Evolutionary conservation across 768 basidiomycete genomes (phyloP), one percentile per base, ranked within the genome.

Genomic region (Coprinopsis sp.): DNA sequence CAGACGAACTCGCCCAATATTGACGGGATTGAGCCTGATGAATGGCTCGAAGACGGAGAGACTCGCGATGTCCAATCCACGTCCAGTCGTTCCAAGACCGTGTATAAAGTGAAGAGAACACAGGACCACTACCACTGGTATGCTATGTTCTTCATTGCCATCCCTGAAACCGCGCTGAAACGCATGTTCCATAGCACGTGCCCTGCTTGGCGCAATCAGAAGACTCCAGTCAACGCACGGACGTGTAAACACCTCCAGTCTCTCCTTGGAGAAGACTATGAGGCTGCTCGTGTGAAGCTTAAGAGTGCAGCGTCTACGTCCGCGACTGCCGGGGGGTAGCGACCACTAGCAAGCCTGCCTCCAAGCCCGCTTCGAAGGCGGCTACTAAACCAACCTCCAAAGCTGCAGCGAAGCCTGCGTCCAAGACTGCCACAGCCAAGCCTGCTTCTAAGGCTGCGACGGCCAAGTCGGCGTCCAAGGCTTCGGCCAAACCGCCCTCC

Each of bases 81-180:
- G n/a, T n/a, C n/a, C 25, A 33, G 34, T 40, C 28, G 12, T 39
- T 73, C 72, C 54, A 69, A 68, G 37, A 63, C 70, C 2, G 61
- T 65, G 6, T 73, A 73, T 52, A 72, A 70, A 56, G 58, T 71
- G 18, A 71, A 72, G 46, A 58, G 67, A 11, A 75, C 73, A 10
- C 59, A 55, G 34, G 73, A 76, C 52, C 74, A 75, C 47, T 66
- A 58, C 51, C 64, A 62, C 38, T 66, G 65, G 64, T 66, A 28
- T 22, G 59, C 37, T 18, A 27, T 33, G 8, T 37, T 7, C 24
- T 22, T 27, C 22, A 10, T 53, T 29, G 8, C n/a, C n/a, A n/a
- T n/a, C n/a, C n/a, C n/a, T n/a, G n/a, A n/a, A n/a, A n/a, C n/a
- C n/a, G n/a, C n/a, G n/a, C n/a, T n/a, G n/a, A n/a, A n/a, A n/a